These are phyloP conservation scores for Scolecobasidium constrictum DNA, from an alignment of 2,329 filamentous ascomycete species.

Conservation along the genomic window DNA sequence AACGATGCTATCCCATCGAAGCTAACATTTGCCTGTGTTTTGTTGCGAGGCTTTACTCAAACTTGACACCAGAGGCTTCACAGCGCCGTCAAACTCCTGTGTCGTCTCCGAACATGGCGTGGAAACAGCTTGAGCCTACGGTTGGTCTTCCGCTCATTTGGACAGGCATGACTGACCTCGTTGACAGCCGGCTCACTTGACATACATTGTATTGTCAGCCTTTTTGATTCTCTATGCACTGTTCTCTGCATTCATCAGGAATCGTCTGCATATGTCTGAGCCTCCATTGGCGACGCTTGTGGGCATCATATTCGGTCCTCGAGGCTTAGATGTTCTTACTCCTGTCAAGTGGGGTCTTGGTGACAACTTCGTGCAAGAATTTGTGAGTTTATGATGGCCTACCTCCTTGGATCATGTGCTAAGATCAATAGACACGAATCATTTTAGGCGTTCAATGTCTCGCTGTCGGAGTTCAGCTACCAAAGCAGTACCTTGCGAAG, in stretches of 20 bases:
- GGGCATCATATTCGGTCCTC: slow-evolving; percentile 34
- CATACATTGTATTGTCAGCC: slow-evolving; percentile 31
- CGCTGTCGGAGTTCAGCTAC: slow-evolving; percentile 24
- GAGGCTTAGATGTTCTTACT: slow-evolving; percentile 26
- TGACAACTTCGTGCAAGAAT: slow-evolving; percentile 29
- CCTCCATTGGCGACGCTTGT: slow-evolving; percentile 36
- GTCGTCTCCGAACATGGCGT: too few relatives aligned
- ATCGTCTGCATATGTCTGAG: slow-evolving; percentile 37
- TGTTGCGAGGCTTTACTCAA: too few relatives aligned
- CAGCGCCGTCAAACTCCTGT: too few relatives aligned
- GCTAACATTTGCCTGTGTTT: too few relatives aligned
- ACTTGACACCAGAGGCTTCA: too few relatives aligned
- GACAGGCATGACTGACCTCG: slow-evolving; percentile 35
- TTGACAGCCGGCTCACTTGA: slow-evolving; percentile 35
- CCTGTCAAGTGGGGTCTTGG: slow-evolving; percentile 32
- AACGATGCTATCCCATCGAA: too few relatives aligned
- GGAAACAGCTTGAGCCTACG: slow-evolving; percentile 8
- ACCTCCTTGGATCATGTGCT: background rate
- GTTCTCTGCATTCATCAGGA: slow-evolving; percentile 35
- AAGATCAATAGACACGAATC: slow-evolving; percentile 25
- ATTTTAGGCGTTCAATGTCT: slow-evolving; percentile 35
- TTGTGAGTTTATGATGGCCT: slow-evolving; percentile 7
- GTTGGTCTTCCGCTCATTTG: too few relatives aligned
- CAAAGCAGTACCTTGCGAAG: slow-evolving; percentile 35
- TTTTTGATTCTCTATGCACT: slow-evolving; percentile 37